phyloP scores from a whole-genome alignment of 116 monocot genomes.

The Iris pallida region DNA sequence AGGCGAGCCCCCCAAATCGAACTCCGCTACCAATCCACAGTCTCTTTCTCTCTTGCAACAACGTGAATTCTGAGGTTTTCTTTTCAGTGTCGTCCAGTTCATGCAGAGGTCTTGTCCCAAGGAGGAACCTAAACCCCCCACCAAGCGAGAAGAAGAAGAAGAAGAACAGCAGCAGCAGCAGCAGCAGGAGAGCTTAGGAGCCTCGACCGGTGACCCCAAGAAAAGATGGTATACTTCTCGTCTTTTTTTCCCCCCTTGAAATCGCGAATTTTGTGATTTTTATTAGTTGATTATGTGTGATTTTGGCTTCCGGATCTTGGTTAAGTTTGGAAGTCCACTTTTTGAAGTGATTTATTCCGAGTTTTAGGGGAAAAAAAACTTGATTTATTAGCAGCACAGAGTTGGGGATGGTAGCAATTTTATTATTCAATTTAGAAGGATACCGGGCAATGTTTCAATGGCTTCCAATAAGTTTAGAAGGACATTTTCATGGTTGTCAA shows the following conservation, averaged over 20 bases:
- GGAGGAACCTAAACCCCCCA: conserved; percentile 15
- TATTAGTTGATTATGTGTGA: too few relatives aligned
- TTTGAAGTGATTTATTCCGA: too few relatives aligned
- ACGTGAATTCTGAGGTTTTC: conserved; percentile 2
- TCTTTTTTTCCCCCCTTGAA: background rate
- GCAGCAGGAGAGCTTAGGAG: background rate
- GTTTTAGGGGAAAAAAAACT: too few relatives aligned
- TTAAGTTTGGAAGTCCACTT: too few relatives aligned
- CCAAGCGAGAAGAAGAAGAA: conserved; percentile 3
- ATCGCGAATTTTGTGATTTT: too few relatives aligned
- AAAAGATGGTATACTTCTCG: conserved; percentile 14
- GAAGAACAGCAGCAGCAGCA: background rate
- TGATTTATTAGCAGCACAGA: too few relatives aligned
- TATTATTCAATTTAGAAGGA: too few relatives aligned
- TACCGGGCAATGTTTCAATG: too few relatives aligned
- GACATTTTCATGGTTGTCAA: too few relatives aligned
- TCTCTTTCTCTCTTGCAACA: background rate
- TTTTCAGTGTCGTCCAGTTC: conserved; percentile 25
- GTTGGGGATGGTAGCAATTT: too few relatives aligned
- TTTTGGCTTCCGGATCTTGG: too few relatives aligned
- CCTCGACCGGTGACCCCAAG: background rate
- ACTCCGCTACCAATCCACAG: background rate
- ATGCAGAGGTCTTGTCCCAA: conserved; percentile 34
- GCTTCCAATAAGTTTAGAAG: too few relatives aligned
- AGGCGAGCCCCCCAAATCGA: conserved; percentile 16